phyloP scores from a whole-genome alignment of 1,284 basidiomycete genomes.

The Pyrrhoderma lamaoense region DNA sequence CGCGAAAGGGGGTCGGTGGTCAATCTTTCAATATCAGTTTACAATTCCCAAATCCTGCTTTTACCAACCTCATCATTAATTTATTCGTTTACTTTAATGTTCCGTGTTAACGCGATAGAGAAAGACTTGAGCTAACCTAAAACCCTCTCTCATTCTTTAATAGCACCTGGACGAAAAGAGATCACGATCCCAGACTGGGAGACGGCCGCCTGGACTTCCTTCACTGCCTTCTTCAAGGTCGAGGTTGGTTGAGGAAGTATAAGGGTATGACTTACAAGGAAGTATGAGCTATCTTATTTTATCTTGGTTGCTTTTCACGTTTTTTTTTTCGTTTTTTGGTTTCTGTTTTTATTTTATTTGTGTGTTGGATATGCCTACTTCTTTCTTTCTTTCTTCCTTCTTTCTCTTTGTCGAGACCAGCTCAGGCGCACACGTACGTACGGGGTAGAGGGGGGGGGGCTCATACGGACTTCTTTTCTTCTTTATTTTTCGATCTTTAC shows the following conservation, averaged over 20 bases:
- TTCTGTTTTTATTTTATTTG: neutral
- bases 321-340: neutral
- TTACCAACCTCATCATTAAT: too few species aligned
- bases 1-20: too few species aligned
- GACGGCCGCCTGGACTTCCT: slow-evolving; percentile 14
- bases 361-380: neutral
- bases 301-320: neutral
- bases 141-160: neutral
- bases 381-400: neutral
- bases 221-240: slow-evolving; percentile 8
- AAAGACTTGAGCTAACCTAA: neutral
- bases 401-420: too few species aligned
- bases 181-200: slow-evolving; percentile 3
- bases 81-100: neutral
- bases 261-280: neutral
- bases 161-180: slow-evolving; percentile 6
- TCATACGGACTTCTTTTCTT: too few species aligned
- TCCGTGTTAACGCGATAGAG: neutral
- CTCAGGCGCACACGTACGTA: too few species aligned
- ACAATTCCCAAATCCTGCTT: too few species aligned
- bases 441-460: too few species aligned
- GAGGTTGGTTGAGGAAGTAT: slow-evolving; percentile 12
- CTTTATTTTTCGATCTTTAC: too few species aligned
- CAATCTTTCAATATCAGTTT: too few species aligned
- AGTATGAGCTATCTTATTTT: neutral